Percentiles rank a stretch among this genome's conserved stretches.
Conservation (phyloP, 352 stramenopile species). For the Phytophthora macrochlamydospora region DNA sequence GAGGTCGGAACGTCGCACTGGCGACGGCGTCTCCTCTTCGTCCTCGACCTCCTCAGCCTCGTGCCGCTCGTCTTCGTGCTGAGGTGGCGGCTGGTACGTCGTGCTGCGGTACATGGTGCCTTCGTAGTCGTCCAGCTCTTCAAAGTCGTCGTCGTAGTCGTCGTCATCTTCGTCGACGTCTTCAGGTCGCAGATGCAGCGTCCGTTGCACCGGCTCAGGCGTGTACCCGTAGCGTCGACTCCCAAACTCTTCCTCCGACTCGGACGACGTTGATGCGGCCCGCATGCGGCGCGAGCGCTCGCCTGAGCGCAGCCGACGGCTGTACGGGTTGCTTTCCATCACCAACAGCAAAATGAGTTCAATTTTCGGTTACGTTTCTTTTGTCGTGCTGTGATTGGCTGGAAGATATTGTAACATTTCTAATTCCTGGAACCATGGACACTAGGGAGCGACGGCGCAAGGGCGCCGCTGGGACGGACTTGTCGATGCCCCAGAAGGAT, state of each 20-base stretch:
- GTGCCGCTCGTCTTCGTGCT: conserved; percentile 31
- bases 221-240: conserved; percentile 35
- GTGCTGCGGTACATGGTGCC: conserved; percentile 31
- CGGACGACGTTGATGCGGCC: conserved; percentile 15
- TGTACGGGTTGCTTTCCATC: conserved; percentile 32
- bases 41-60: conserved; percentile 32
- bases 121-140: conserved; percentile 42
- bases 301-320: conserved; percentile 28
- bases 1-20: conserved; percentile 35
- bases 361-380: conserved; percentile 16
- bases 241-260: conserved; percentile 18
- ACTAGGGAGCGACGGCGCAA: conserved; percentile 30
- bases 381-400: neutral
- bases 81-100: conserved; percentile 19
- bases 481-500: conserved; percentile 25
- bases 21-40: conserved; percentile 16
- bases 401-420: conserved; percentile 2
- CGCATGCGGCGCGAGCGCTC: conserved; percentile 2
- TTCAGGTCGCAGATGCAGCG: conserved; percentile 51
- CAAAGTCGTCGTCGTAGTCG: conserved; percentile 44
- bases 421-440: conserved; percentile 24
- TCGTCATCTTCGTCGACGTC: conserved; percentile 52
- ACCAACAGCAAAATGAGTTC: conserved; percentile 10
- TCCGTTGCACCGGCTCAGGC: conserved; percentile 64
- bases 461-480: conserved; percentile 21